Evolutionary conservation across 164 flowering plant species (phyloP), one percentile per base, ranked within the genome.

Genomic region (Aristolochia contorta): DNA sequence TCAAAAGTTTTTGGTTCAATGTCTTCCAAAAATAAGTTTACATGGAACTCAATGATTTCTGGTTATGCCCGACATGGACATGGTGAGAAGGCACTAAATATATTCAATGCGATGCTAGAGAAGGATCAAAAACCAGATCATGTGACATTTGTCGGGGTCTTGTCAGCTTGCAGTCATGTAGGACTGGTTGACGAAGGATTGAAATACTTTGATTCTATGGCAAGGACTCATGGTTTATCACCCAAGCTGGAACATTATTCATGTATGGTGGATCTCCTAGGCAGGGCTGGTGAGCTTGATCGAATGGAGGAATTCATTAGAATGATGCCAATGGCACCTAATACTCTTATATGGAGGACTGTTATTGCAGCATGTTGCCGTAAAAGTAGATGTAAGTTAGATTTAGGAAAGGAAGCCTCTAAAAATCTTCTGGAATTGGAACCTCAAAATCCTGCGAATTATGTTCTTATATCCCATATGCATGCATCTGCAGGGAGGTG

Each of bases 31-130:
- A 91, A 91, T 69, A 71, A 77, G 22, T 91, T 85, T 67, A 81
- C 98, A 12, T 91, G 96, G 98, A 91, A 91, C 64, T 85, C 97
- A n/a, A 85, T 91, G 92, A 87, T 91, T 71, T 84, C 91, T 27
- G 96, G 95, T 21, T 86, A 79, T 79, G 96, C 98, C 59, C 77
- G 96, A 47, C 88, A 91, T 74, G 98, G 98, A 22, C 80, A 71
- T 47, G 96, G 92, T 22, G 69, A 72, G 6, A 68, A 87, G 72
- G 87, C 95, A 50, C 61, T 91, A 37, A 72, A 77, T 12, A 66
- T 87, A 47, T 91, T 91, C 54, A 33, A 23, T 16, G 58, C 66
- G 61, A 85, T 91, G 94, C 78, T 78, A 69, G 27, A 60, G 23
- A 71, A 68, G 32, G 89, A 79, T 54, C 85, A 73, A 60, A 43